These are phyloP conservation scores for Penicillium olsonii DNA, from an alignment of 2,329 filamentous ascomycete species.

Conservation along the genomic window DNA sequence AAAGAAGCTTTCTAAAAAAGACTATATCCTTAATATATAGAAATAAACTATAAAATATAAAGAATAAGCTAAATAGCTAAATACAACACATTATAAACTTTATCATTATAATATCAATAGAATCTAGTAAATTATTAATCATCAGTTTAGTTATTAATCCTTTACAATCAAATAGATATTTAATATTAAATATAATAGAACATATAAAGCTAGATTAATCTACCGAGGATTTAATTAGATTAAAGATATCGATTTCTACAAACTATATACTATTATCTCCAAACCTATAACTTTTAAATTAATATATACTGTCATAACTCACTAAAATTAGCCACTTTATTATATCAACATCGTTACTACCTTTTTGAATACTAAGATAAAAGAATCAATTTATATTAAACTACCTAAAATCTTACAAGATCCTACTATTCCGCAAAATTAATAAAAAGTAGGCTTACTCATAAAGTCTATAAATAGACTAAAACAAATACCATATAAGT, in stretches of 20 bases:
- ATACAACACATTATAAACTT: no score
- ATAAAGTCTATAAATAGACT: not conserved
- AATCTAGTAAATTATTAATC: not conserved
- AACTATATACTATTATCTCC: not conserved
- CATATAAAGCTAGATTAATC: not conserved
- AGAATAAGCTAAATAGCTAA: no score
- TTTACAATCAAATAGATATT: not conserved
- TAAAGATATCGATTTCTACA: not conserved
- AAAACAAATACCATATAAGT: not conserved
- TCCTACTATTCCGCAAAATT: not conserved
- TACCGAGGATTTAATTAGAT: not conserved
- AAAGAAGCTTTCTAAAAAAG: no score
- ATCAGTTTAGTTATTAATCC: no score
- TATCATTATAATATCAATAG: not conserved
- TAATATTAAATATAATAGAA: not conserved
- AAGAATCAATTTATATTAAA: not conserved
- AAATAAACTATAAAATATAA: no score
- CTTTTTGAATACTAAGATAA: not conserved
- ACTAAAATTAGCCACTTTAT: not conserved
- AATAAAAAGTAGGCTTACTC: not conserved
- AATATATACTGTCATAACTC: not conserved
- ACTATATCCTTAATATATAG: no score
- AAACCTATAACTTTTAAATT: not conserved
- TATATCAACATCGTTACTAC: not conserved
- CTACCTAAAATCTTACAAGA: not conserved